phyloP scores from a whole-genome alignment of 352 stramenopile species.

The Achlya hypogyna region DNA sequence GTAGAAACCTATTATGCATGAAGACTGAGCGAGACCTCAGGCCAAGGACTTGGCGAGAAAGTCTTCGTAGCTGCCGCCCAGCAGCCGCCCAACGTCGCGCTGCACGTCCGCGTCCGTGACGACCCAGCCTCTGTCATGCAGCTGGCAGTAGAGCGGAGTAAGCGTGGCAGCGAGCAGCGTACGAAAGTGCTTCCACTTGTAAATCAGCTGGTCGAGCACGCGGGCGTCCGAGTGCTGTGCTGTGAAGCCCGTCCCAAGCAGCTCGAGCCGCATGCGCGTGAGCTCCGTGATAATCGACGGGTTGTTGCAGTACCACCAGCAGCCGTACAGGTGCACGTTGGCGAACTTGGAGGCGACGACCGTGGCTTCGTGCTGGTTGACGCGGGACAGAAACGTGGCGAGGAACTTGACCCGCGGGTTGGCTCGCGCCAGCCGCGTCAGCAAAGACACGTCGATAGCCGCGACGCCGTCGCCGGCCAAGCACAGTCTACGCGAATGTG shows the following conservation, averaged over 20 bases:
- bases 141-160: constrained; percentile 81
- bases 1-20: no score
- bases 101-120: constrained; percentile 74
- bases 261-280: constrained; percentile 87
- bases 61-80: constrained; percentile 87
- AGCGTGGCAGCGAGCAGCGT: constrained; percentile 84
- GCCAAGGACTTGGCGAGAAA: constrained; percentile 75
- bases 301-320: constrained; percentile 95
- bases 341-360: constrained; percentile 91
- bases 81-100: constrained; percentile 76
- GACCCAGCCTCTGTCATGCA: constrained; percentile 76
- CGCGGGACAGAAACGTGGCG: constrained; percentile 88
- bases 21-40: no score
- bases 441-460: constrained; percentile 75
- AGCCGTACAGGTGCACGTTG: constrained; percentile 92
- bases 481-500: constrained; percentile 22
- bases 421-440: constrained; percentile 75
- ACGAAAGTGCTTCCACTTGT: constrained; percentile 93
- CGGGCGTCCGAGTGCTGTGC: constrained; percentile 91
- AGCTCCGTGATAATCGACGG: constrained; percentile 87
- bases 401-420: constrained; percentile 91
- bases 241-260: constrained; percentile 90
- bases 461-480: constrained; percentile 88
- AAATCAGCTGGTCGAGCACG: constrained; percentile 91
- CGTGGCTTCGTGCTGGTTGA: constrained; percentile 92